Evolutionary conservation across 768 basidiomycete species (phyloP), one percentile per base, ranked within the genome.

Genomic region (Lentinula boryana): DNA sequence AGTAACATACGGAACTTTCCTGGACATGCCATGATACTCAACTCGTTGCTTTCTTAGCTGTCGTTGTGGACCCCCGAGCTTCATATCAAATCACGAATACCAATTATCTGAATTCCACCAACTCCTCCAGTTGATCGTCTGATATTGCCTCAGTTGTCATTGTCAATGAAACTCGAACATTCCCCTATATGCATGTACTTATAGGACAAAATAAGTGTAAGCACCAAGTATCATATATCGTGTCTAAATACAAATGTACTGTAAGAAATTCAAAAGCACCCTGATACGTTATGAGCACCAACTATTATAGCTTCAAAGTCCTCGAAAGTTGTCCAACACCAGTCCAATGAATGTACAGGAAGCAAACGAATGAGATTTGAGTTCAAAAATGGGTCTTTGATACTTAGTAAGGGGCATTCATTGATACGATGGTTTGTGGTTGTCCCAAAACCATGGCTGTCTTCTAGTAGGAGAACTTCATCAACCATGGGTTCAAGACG

Each of bases 401-500:
- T 27, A 27, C 27, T 27, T 2, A 27, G 27, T 27, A 27, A 27
- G 27, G 27, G 27, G 27, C 27, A 27, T 27, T 27, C 3, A 27
- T 27, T 27, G 27, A 27, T 27, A 27, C 27, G 27, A 27, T 27
- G 27, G 27, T 27, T 3, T 27, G 27, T 27, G 27, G 27, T 27
- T 3, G 27, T 27, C 27, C 27, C 27, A 27, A 27, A 3, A 27
- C 18, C 31, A 51, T 32, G 32, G 31, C 12, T 3, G 23, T 23
- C 18, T 5, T 63, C 75, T 66, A 83, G 62, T 78, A 83, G 1
- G 85, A 87, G 73, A 92, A 93, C 61, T 90, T 88, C 88, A 91
- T 91, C 62, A 93, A 74, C 87, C 87, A 91, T 0, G 91, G 92
- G 67, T 94, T 94, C 59, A 94, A 79, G 1, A 91, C 85, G 64